These are phyloP conservation scores for Pseudogymnoascus destructans DNA, from an alignment of 2,329 filamentous ascomycete species.

Conservation along the genomic window DNA sequence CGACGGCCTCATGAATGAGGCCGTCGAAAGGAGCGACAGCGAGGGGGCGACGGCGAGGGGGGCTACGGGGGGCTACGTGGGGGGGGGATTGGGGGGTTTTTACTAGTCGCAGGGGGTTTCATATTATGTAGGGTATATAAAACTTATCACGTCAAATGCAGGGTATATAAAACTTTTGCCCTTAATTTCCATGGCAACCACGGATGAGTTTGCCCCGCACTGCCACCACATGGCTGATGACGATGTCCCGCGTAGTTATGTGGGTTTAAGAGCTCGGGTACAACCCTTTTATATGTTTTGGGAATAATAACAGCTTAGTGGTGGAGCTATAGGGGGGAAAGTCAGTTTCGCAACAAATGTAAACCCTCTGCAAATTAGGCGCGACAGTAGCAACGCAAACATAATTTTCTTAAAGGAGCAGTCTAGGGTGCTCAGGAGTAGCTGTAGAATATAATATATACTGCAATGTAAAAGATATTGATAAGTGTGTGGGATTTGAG, in stretches of 20 bases:
- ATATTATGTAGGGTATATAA: no score
- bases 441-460: slow-evolving; percentile 9
- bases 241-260: slow-evolving; percentile 8
- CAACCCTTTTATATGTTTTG: slow-evolving; percentile 6
- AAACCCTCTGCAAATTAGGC: slow-evolving; percentile 1
- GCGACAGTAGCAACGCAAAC: not conserved
- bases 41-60: no score
- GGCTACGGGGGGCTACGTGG: no score
- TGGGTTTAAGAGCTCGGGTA: slow-evolving; percentile 10
- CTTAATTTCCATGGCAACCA: no score
- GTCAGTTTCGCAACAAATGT: not conserved
- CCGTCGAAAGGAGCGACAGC: no score
- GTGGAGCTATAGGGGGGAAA: slow-evolving; percentile 7
- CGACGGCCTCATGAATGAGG: no score
- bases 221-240: slow-evolving; percentile 7
- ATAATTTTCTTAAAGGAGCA: slow-evolving; percentile 8
- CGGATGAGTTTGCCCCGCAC: slow-evolving; percentile 7
- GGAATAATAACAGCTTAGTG: slow-evolving; percentile 6
- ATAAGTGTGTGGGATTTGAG: slow-evolving; percentile 15
- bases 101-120: no score
- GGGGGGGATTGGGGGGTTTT: no score
- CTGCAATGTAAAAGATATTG: slow-evolving; percentile 10
- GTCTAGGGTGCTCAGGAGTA: slow-evolving; percentile 3
- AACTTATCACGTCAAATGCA: no score
- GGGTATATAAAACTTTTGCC: no score